Evolutionary conservation across 2,329 filamentous ascomycete species (phyloP), one percentile per base, ranked within the genome.

Genomic region (Plenodomus biglobosus): DNA sequence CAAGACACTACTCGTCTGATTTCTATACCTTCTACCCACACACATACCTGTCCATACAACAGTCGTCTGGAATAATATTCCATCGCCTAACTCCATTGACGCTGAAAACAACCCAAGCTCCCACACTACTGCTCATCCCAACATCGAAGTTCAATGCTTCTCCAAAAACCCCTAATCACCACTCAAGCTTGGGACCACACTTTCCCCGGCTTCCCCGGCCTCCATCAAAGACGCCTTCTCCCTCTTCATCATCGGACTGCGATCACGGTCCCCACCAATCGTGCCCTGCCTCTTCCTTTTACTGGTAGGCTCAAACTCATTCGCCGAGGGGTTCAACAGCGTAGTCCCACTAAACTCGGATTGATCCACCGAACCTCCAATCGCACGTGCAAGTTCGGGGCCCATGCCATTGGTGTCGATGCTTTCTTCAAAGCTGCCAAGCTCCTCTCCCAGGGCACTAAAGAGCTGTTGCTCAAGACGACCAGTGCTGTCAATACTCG

Each of bases 231-330:
- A 43, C 17, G 52, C 53, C 36, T 53, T 61, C 48, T 62, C 59
- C 46, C 59, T 66, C 55, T 69, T 69, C 16, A 48, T 52, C 39
- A 53, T 30, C 13, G 62, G 62, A 35, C 59, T 66, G 21, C 40
- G 45, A 13, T 44, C 53, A 30, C 56, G 42, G n/a, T 59, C 58
- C 5, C 40, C 51, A 8, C 59, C 58, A 22, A 66, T 11, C 2
- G 60, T 62, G 20, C 45, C 61, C 34, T 55, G 49, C 22, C 68
- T 61, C 53, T 68, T 70, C 38, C 68, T 59, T 48, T 70, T 70
- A 3, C n/a, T 36, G 3, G 45, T 38, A 1, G 52, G 48, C 19
- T 65, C 61, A 21, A 56, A 56, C 4, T 57, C 58, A 11, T 35
- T 46, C 8, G 48, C 38, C 8, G 37, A 38, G 1, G 47, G 30